phyloP scores from a whole-genome alignment of 805 yeast species.

The Yarrowia alimentaria region DNA sequence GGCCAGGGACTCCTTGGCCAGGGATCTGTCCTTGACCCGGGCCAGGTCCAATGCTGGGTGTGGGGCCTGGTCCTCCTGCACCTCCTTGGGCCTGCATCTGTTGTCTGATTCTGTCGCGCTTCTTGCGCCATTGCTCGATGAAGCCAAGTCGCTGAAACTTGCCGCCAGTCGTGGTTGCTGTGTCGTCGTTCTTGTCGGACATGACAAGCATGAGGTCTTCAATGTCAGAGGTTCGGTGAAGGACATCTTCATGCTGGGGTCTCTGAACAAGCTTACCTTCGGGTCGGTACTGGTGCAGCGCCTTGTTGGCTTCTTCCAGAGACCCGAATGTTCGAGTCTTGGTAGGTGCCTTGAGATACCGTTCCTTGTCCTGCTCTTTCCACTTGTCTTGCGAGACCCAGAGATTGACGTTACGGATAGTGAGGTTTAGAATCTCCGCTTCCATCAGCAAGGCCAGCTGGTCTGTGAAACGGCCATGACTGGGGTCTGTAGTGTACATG shows the following conservation, averaged over 20 bases:
- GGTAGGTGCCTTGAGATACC: constrained; percentile 36
- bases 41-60: constrained; percentile 17
- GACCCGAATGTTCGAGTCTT: constrained; percentile 3
- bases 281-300: constrained; percentile 34
- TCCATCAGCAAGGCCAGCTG: constrained; percentile 77
- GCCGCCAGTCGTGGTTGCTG: constrained; percentile 44
- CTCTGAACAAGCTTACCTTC: constrained; percentile 44
- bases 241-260: constrained; percentile 62
- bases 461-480: constrained; percentile 67
- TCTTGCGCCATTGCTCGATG: constrained; percentile 79
- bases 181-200: constrained; percentile 36
- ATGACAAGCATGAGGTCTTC: constrained; percentile 83
- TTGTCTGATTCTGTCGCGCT: constrained; percentile 55
- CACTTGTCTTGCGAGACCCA: constrained; percentile 50
- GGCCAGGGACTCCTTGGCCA: constrained; percentile 36
- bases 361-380: not conserved
- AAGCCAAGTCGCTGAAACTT: constrained; percentile 86
- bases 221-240: constrained; percentile 78
- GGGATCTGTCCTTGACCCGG: constrained; percentile 29
- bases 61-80: not conserved
- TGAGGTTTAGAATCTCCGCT: constrained; percentile 76
- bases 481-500: constrained; percentile 77
- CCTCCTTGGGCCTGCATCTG: constrained; percentile 31
- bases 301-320: constrained; percentile 27
- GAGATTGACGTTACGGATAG: constrained; percentile 73